phyloP scores from a whole-genome alignment of 345 rosid genomes.

The Eucalyptus cloeziana region DNA sequence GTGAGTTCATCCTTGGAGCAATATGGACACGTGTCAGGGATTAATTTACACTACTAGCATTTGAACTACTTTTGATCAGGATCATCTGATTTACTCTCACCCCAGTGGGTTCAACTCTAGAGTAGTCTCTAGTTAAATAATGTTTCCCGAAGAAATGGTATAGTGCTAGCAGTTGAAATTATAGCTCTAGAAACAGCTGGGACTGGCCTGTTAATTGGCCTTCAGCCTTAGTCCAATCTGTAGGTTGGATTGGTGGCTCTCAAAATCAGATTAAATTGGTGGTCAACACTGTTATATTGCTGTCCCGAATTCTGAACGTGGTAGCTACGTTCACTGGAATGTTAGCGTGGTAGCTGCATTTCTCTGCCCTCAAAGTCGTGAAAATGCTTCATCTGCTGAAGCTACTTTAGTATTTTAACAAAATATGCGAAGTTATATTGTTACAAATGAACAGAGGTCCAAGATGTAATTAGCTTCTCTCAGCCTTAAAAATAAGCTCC shows the following conservation, averaged over 20 bases:
- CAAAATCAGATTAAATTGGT: neutral
- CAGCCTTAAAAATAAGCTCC: neutral
- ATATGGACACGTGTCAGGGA: neutral
- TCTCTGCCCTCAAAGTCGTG: neutral
- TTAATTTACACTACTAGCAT: neutral
- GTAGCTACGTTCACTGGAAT: neutral
- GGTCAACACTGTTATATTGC: neutral
- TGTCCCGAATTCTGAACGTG: neutral
- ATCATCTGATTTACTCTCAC: neutral
- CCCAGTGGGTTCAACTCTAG: neutral
- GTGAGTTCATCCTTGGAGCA: neutral
- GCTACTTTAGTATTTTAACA: neutral
- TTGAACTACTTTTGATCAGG: neutral
- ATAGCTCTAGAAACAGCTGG: neutral
- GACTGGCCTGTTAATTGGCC: neutral
- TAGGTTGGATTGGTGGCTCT: neutral
- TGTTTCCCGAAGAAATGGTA: neutral
- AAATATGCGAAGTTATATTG: neutral
- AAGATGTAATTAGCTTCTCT: neutral
- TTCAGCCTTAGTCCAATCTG: neutral
- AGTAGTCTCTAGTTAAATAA: neutral
- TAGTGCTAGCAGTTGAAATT: neutral
- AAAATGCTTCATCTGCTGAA: neutral
- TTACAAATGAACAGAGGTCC: neutral
- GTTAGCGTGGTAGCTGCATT: neutral